A percentile compares a stretch with the other conserved stretches of the same genome.
These are phyloP conservation scores for Smittium culicis DNA, from an alignment of 371 early-diverging fungal genomes.

Conservation along the genomic window DNA sequence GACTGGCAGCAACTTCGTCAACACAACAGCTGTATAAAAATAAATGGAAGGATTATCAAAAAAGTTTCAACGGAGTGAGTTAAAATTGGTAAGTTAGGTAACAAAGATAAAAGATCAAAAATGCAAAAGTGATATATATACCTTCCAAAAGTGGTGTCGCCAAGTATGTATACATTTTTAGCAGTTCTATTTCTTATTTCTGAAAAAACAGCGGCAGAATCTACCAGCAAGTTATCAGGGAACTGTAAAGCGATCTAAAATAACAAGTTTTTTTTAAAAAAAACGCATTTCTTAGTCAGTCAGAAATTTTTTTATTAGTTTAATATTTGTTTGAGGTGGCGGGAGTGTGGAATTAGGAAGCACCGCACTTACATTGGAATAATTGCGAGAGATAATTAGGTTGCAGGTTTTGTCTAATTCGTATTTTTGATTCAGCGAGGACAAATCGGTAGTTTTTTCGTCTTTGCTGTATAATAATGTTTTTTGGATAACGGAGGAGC, in stretches of 20 bases:
- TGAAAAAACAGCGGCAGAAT: slow-evolving; percentile 47
- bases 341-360: too few relatives aligned
- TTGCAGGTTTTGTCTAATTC: neutral
- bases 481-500: neutral
- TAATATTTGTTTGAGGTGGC: too few relatives aligned
- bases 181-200: slow-evolving; percentile 34
- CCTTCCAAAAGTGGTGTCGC: slow-evolving; percentile 87
- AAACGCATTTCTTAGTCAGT: too few relatives aligned
- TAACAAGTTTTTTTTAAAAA: too few relatives aligned
- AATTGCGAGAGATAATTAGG: neutral
- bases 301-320: too few relatives aligned
- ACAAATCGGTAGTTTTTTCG: too few relatives aligned
- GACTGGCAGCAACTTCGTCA: slow-evolving; percentile 88
- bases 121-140: slow-evolving; percentile 15
- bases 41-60: neutral
- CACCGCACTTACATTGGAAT: neutral
- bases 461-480: neutral
- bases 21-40: slow-evolving; percentile 71
- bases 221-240: slow-evolving; percentile 70
- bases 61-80: neutral
- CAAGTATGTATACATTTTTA: slow-evolving; percentile 55
- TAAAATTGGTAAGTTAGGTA: neutral
- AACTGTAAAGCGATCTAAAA: slow-evolving; percentile 74
- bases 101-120: neutral
- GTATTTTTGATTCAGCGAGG: neutral